Evolutionary conservation across 2,329 filamentous ascomycete genomes (phyloP).

Genomic region (Ascochyta lentis): DNA sequence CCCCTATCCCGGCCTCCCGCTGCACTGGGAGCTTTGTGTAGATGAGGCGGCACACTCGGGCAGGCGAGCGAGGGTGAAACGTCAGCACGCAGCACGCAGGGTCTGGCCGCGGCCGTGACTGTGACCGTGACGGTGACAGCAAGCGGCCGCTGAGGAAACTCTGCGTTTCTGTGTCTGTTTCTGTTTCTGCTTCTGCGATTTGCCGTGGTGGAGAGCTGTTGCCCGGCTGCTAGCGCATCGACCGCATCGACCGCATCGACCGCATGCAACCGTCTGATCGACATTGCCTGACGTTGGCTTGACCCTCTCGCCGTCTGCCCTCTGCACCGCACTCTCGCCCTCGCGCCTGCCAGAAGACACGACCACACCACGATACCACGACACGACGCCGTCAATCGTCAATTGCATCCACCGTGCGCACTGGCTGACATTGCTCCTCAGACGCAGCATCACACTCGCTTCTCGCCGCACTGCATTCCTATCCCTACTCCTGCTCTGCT

Average conservation of each 20-base stretch:
- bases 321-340: neutral
- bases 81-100: too few species aligned
- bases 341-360: neutral
- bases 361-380: too few species aligned
- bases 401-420: too few species aligned
- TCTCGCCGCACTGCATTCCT: slow-evolving; percentile 4
- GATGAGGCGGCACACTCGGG: slow-evolving; percentile 4
- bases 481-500: slow-evolving; percentile 2
- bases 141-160: neutral
- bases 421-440: neutral
- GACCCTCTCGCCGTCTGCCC: neutral
- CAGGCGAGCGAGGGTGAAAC: slow-evolving; percentile 2
- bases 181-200: too few species aligned
- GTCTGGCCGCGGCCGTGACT: neutral
- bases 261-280: slow-evolving; percentile 7
- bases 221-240: slow-evolving; percentile 5
- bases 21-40: slow-evolving; percentile 1
- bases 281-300: slow-evolving; percentile 2
- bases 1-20: slow-evolving; percentile 1
- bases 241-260: neutral
- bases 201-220: slow-evolving; percentile 7
- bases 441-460: slow-evolving; percentile 14
- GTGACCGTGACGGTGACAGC: neutral
- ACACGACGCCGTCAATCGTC: neutral
- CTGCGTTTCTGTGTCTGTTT: neutral